Conservation (phyloP, 441 rosid genomes). For the Croton laevigatus region DNA sequence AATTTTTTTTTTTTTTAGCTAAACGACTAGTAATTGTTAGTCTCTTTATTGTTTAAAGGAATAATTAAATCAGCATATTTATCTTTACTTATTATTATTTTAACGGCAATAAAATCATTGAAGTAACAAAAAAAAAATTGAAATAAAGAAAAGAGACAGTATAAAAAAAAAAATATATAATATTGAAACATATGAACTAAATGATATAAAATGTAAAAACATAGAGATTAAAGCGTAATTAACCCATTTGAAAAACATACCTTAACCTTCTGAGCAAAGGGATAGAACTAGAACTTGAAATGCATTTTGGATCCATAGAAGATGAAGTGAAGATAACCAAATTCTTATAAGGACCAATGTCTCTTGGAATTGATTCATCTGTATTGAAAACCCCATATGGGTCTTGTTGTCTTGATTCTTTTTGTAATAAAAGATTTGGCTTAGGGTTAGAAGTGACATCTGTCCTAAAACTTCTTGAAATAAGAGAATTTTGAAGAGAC, state of each 20-base stretch:
- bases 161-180: too few relatives aligned
- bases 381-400: slow-evolving; percentile 74
- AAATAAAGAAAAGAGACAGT: too few relatives aligned
- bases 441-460: slow-evolving; percentile 48
- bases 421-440: slow-evolving; percentile 40
- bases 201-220: too few relatives aligned
- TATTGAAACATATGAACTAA: too few relatives aligned
- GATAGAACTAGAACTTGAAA: slow-evolving; percentile 70
- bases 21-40: too few relatives aligned
- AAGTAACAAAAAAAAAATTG: too few relatives aligned
- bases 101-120: too few relatives aligned
- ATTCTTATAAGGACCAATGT: slow-evolving; percentile 86
- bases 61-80: too few relatives aligned
- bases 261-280: slow-evolving; percentile 71
- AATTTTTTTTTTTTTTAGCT: too few relatives aligned
- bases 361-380: slow-evolving; percentile 79
- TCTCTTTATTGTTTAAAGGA: too few relatives aligned
- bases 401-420: slow-evolving; percentile 82
- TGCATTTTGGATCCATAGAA: slow-evolving; percentile 81
- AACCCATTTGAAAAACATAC: slow-evolving; percentile 29
- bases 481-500: slow-evolving; percentile 46
- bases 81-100: too few relatives aligned
- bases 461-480: slow-evolving; percentile 72
- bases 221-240: too few relatives aligned
- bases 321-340: slow-evolving; percentile 70